Evolutionary conservation across 208 protist species (phyloP).

Genomic region (Angomonas ambiguus): DNA sequence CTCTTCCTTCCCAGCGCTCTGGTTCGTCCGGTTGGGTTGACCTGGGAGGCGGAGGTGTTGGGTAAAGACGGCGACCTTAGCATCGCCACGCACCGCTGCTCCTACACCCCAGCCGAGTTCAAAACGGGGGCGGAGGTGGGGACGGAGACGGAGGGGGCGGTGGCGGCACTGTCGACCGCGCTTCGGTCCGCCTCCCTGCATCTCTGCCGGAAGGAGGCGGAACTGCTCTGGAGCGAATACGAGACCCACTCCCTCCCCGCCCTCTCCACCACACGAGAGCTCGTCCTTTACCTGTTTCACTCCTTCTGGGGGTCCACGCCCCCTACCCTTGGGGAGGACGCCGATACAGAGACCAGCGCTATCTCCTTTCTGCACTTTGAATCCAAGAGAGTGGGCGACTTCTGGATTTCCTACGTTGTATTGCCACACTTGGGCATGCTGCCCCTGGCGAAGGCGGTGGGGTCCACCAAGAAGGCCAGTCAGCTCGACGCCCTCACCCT

Average conservation of each 20-base stretch:
- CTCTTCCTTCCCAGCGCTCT: background rate
- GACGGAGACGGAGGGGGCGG: conserved; percentile 42
- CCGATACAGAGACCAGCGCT: background rate
- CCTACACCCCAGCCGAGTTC: background rate
- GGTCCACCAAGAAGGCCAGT: conserved; percentile 48
- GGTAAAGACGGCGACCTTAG: conserved; percentile 66
- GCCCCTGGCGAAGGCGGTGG: conserved; percentile 59
- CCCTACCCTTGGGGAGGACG: background rate
- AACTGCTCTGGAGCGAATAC: conserved; percentile 81
- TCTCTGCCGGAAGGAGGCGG: conserved; percentile 49
- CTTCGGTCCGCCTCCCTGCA: conserved; percentile 62
- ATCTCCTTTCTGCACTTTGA: conserved; percentile 36
- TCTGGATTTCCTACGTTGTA: conserved; percentile 72
- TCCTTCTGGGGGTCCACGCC: conserved; percentile 44
- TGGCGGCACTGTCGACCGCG: conserved; percentile 59
- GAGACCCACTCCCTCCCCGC: conserved; percentile 56
- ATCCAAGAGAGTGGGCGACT: conserved; percentile 39
- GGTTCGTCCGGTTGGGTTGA: background rate
- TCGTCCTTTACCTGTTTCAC: conserved; percentile 66
- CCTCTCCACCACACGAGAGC: conserved; percentile 26
- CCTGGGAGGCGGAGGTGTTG: conserved; percentile 65
- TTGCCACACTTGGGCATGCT: conserved; percentile 52
- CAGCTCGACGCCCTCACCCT: conserved; percentile 54
- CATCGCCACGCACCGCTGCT: conserved; percentile 50
- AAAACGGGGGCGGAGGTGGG: background rate